A percentile compares a stretch with the other conserved stretches of the same genome.
These are phyloP conservation scores for Colletotrichum shisoi DNA, from an alignment of 2,329 filamentous ascomycete genomes.

Conservation along the genomic window DNA sequence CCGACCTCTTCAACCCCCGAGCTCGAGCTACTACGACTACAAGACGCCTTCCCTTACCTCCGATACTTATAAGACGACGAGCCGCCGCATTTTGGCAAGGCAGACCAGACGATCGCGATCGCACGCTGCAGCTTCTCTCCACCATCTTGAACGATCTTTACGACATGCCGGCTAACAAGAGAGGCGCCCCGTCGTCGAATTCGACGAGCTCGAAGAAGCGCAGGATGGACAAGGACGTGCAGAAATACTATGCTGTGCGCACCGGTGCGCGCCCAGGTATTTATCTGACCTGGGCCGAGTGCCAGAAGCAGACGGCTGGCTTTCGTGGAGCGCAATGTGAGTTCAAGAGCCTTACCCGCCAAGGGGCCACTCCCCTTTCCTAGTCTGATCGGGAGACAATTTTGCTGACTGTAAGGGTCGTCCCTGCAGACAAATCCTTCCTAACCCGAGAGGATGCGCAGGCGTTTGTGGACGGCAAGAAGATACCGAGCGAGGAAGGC, in stretches of 20 bases:
- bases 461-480: constrained; percentile 73
- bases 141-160: constrained; percentile 11
- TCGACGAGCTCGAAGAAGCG: constrained; percentile 53
- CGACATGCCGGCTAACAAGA: constrained; percentile 37
- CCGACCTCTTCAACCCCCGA: constrained; percentile 2
- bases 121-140: constrained; percentile 6
- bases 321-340: constrained; percentile 72
- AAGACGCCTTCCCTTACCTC: neutral
- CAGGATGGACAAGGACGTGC: constrained; percentile 55
- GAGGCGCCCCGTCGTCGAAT: constrained; percentile 22
- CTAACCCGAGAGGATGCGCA: constrained; percentile 76
- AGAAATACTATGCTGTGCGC: constrained; percentile 71
- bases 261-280: constrained; percentile 62
- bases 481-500: constrained; percentile 50
- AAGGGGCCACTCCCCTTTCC: neutral
- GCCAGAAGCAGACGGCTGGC: constrained; percentile 66
- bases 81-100: constrained; percentile 16
- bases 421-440: constrained; percentile 78
- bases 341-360: constrained; percentile 46
- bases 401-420: constrained; percentile 10
- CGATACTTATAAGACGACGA: constrained; percentile 15
- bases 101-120: constrained; percentile 10
- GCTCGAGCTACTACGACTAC: constrained; percentile 1
- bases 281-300: constrained; percentile 63
- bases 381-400: neutral